phyloP scores from a whole-genome alignment of 345 rosid species.

The Eucalyptus polyanthemos region DNA sequence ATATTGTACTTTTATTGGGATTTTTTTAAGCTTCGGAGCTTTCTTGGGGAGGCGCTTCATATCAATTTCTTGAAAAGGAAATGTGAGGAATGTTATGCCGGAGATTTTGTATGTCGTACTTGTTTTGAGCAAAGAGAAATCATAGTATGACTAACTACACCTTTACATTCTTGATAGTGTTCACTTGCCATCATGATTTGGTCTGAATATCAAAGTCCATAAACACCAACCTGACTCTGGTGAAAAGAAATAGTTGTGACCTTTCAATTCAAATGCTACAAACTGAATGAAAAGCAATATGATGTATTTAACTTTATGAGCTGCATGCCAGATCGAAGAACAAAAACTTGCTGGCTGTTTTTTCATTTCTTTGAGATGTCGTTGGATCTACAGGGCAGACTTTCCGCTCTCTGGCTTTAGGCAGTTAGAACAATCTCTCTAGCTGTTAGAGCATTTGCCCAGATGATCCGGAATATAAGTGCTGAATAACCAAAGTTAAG shows the following conservation, averaged over 20 bases:
- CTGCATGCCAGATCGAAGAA: neutral
- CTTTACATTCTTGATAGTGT: neutral
- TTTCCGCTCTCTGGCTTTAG: neutral
- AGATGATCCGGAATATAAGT: neutral
- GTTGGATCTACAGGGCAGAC: neutral
- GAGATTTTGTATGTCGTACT: neutral
- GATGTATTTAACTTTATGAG: neutral
- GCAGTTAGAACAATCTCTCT: neutral
- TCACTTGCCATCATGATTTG: neutral
- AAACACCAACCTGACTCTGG: neutral
- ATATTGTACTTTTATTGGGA: neutral
- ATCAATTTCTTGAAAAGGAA: neutral
- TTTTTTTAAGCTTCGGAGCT: neutral
- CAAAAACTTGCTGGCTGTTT: neutral
- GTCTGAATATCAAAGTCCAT: neutral
- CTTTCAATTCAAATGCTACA: neutral
- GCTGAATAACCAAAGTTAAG: neutral
- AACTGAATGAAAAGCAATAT: neutral
- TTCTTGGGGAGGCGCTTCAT: neutral
- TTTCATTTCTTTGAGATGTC: neutral
- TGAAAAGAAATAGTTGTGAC: neutral
- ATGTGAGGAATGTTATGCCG: neutral
- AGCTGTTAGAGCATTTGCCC: neutral
- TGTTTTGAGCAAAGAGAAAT: neutral
- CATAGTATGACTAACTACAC: neutral